phyloP scores from a whole-genome alignment of 2,329 filamentous ascomycete species.

The Ilyonectria destructans region DNA sequence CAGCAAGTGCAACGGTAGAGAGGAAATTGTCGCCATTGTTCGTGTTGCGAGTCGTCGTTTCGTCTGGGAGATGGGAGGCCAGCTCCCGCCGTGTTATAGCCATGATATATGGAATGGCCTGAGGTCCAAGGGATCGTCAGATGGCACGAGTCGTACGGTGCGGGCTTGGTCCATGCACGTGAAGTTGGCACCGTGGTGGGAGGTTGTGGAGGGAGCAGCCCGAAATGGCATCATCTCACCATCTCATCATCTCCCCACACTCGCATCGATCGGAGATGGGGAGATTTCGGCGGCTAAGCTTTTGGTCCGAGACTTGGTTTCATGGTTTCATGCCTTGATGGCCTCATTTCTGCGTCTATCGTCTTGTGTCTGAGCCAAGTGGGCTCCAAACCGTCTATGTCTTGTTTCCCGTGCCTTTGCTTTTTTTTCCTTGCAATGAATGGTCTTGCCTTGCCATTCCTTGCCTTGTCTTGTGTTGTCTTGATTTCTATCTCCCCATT shows the following conservation, averaged over 20 bases:
- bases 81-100: constrained; percentile 10
- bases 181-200: constrained; percentile 35
- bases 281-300: constrained; percentile 19
- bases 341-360: constrained; percentile 15
- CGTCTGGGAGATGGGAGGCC: background rate
- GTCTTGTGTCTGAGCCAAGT: background rate
- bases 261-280: constrained; percentile 26
- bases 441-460: background rate
- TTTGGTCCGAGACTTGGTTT: constrained; percentile 19
- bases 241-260: constrained; percentile 43
- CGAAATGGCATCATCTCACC: constrained; percentile 40
- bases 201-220: constrained; percentile 18
- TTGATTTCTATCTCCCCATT: constrained; percentile 1
- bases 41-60: background rate
- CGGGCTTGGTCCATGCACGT: constrained; percentile 34
- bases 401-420: background rate
- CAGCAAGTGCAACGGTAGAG: constrained; percentile 44
- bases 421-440: background rate
- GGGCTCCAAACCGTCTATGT: background rate
- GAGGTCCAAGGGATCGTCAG: constrained; percentile 22
- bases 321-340: constrained; percentile 20
- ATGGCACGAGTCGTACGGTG: constrained; percentile 39
- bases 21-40: constrained; percentile 41
- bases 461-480: constrained; percentile 2
- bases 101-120: constrained; percentile 14